Base-by-base conservation (phyloP, 345 rosid genomes). In the Trapa bicornis region DNA sequence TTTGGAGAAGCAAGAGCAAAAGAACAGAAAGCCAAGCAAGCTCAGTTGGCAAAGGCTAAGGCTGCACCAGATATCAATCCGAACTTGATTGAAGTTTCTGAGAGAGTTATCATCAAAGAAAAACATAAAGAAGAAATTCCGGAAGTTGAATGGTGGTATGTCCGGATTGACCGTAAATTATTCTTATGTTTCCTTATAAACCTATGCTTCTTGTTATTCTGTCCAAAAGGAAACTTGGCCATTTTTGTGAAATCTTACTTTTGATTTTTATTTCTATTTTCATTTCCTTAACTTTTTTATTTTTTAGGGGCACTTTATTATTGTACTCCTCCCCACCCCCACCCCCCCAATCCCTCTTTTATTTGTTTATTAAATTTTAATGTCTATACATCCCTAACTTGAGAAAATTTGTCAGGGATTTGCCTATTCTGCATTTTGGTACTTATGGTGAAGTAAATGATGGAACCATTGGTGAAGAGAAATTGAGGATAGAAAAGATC, bases 91-190 rank as follows among this genome's bases (percentile, higher is more conserved):
- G 97, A 88, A 89, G 95, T 94, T 12, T 76, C 91, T 0, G 99
- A 91, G 74, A 85, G 99, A 75, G 79, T 80, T 65, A 75, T 82
- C 47, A 84, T 80, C 47, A 88, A 88, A 80, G 96, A 91, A 74
- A 94, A 91, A 74, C 83, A 82, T 0, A 89, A 86, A 84, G 99
- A 91, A 2, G 73, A 70, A 65, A 86, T 91, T 70, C 99, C 95
- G 58, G 97, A 91, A 73, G 73, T 80, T 69, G 99, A 94, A 76
- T 91, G 97, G 99, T 94, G 99, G 99, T 94, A 83, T 72, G 99
- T 79, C 70, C 35, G 52, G 41, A 1, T 38, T 64, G 13, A 11
- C 47, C 33, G 2, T n/a, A 32, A 68, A 4, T 32, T 7, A 14
- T 42, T 0, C 54, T 47, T 35, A 47, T 70, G 22, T 61, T 70